Evolutionary conservation across 2,329 filamentous ascomycete species (phyloP).

Genomic region (Epichloe uncinata): DNA sequence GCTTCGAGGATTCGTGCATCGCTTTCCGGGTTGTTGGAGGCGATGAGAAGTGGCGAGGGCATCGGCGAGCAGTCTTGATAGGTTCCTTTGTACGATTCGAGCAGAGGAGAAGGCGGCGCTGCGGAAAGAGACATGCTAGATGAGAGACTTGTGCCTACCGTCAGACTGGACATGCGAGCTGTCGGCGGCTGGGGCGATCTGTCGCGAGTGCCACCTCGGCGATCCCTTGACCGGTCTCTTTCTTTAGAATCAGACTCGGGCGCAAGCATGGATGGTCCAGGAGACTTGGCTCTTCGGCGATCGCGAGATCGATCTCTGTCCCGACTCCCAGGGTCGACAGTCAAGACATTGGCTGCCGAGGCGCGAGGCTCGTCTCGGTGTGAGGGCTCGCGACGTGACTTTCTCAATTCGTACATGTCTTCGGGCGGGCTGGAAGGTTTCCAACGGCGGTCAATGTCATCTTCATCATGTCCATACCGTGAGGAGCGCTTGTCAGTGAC

Average conservation of each 20-base stretch:
- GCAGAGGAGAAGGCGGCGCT: conserved; percentile 67
- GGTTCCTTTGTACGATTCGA: conserved; percentile 86
- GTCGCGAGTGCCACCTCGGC: conserved; percentile 24
- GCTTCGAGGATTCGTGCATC: conserved; percentile 35
- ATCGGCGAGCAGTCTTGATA: conserved; percentile 93
- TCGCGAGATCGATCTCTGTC: conserved; percentile 23
- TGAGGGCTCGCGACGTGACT: conserved; percentile 11
- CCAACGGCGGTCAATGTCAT: conserved; percentile 2
- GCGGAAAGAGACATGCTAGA: conserved; percentile 32
- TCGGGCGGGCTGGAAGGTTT: conserved; percentile 6
- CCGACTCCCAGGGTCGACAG: conserved; percentile 25
- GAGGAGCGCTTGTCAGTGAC: conserved; percentile 12
- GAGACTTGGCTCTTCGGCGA: conserved; percentile 18
- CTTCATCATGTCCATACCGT: conserved; percentile 8
- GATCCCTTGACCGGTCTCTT: conserved; percentile 15
- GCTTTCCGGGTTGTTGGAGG: conserved; percentile 33
- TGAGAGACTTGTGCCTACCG: conserved; percentile 32
- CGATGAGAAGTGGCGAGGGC: conserved; percentile 62
- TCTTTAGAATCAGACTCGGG: conserved; percentile 10
- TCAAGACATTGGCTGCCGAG: conserved; percentile 27
- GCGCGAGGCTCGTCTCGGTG: conserved; percentile 22
- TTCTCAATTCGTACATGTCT: conserved; percentile 11
- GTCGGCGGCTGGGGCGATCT: conserved; percentile 35
- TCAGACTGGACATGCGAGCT: conserved; percentile 38
- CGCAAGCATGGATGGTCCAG: conserved; percentile 10